Conservation (phyloP, 1,139 yeast species). For the Candida tetrigidarum region DNA sequence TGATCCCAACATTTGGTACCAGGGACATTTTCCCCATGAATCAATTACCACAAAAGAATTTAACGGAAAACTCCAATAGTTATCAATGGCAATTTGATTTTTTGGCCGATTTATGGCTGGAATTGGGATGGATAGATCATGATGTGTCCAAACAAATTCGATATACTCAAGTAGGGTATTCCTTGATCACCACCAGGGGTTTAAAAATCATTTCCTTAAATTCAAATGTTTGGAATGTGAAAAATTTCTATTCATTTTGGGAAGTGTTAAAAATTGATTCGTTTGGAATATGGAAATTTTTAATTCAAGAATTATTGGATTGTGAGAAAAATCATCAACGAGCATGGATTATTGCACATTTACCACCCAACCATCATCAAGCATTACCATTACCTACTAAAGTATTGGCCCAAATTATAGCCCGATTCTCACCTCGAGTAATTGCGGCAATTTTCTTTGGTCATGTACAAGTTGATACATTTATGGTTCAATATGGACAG, state of each 20-base stretch:
- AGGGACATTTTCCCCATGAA: conserved; percentile 32
- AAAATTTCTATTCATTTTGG: conserved; percentile 30
- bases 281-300: conserved; percentile 33
- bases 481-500: conserved; percentile 28
- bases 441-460: conserved; percentile 39
- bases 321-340: conserved; percentile 32
- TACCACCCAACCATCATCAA: conserved; percentile 25
- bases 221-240: conserved; percentile 34
- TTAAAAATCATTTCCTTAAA: conserved; percentile 35
- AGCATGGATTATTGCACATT: conserved; percentile 38
- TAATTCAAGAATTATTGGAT: conserved; percentile 32
- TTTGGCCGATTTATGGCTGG: conserved; percentile 31
- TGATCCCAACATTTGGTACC: conserved; percentile 31
- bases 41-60: conserved; percentile 26
- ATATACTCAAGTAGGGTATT: conserved; percentile 30
- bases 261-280: conserved; percentile 26
- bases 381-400: conserved; percentile 32
- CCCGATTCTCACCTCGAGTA: conserved; percentile 36
- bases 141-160: conserved; percentile 34
- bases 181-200: conserved; percentile 28
- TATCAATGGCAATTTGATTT: conserved; percentile 35
- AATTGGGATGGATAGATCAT: conserved; percentile 43
- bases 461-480: conserved; percentile 29
- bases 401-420: conserved; percentile 30
- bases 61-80: conserved; percentile 16